These are phyloP conservation scores for Penicillium sp. DNA, from an alignment of 2,329 filamentous ascomycete species.

Conservation along the genomic window DNA sequence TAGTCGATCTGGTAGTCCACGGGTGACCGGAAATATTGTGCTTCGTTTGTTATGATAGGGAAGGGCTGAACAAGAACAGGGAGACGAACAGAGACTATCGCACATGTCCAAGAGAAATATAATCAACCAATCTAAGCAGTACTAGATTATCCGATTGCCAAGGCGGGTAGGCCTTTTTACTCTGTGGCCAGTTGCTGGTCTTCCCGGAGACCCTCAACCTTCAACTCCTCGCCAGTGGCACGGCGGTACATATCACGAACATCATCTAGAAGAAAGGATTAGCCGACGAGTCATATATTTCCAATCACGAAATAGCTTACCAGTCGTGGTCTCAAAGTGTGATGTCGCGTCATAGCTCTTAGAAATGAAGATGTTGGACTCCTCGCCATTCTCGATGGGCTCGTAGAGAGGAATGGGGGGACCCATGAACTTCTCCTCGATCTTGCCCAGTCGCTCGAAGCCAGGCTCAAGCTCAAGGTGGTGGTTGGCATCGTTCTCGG, in stretches of 20 bases:
- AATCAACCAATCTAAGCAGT: slow-evolving; percentile 28
- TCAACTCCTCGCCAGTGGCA: slow-evolving; percentile 77
- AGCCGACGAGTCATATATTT: neutral
- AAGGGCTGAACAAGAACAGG: slow-evolving; percentile 12
- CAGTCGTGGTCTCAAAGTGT: slow-evolving; percentile 89
- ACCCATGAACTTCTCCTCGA: slow-evolving; percentile 97
- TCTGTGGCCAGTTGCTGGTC: slow-evolving; percentile 49
- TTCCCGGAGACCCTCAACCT: slow-evolving; percentile 82
- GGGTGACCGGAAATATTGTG: slow-evolving; percentile 17
- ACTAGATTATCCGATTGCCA: slow-evolving; percentile 26
- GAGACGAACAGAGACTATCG: slow-evolving; percentile 20
- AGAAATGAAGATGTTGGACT: slow-evolving; percentile 93
- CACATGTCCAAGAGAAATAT: slow-evolving; percentile 30
- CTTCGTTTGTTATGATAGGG: slow-evolving; percentile 13
- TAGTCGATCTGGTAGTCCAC: neutral
- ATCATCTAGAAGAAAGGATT: slow-evolving; percentile 61
- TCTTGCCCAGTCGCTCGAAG: slow-evolving; percentile 84
- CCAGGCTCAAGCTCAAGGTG: slow-evolving; percentile 92
- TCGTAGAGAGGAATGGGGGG: slow-evolving; percentile 91
- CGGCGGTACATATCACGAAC: slow-evolving; percentile 90
- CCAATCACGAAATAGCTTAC: slow-evolving; percentile 37
- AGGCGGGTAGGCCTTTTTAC: slow-evolving; percentile 22
- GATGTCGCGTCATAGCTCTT: slow-evolving; percentile 98
- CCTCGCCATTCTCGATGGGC: slow-evolving; percentile 74
- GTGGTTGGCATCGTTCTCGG: slow-evolving; percentile 87